Conservation (phyloP, 805 yeast genomes). For the Jamesozyma piceae region DNA sequence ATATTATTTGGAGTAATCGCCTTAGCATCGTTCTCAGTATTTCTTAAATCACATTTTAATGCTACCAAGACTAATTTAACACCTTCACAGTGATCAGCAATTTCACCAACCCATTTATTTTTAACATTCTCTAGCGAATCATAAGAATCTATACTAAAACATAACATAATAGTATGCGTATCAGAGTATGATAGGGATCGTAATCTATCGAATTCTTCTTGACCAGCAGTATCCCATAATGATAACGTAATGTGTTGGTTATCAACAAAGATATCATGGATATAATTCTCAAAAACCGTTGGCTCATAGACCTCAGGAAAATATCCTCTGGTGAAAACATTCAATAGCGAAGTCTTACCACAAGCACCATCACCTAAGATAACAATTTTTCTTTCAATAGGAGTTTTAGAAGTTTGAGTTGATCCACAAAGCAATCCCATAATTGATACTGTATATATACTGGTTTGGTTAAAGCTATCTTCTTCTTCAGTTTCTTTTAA, state of each 20-base stretch:
- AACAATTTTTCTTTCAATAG: slow-evolving; percentile 84
- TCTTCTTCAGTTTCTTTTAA: neutral
- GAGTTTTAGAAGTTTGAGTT: slow-evolving; percentile 21
- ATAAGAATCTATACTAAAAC: slow-evolving; percentile 87
- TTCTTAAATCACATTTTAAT: slow-evolving; percentile 84
- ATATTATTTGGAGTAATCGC: slow-evolving; percentile 23
- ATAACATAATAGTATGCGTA: slow-evolving; percentile 93
- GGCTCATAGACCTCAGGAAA: slow-evolving; percentile 98
- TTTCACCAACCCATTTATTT: slow-evolving; percentile 94
- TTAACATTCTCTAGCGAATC: slow-evolving; percentile 94
- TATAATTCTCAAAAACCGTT: slow-evolving; percentile 93
- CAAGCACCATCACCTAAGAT: slow-evolving; percentile 97
- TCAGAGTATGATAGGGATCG: slow-evolving; percentile 89
- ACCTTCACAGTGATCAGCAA: slow-evolving; percentile 93
- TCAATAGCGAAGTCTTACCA: slow-evolving; percentile 90
- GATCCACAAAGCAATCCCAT: slow-evolving; percentile 27
- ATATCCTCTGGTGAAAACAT: slow-evolving; percentile 93
- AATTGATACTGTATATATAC: neutral
- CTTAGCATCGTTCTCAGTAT: slow-evolving; percentile 44
- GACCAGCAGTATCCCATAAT: slow-evolving; percentile 98
- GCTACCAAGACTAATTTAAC: slow-evolving; percentile 91
- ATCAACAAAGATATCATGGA: slow-evolving; percentile 92
- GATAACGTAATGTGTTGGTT: slow-evolving; percentile 87
- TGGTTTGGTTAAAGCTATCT: too few species aligned
- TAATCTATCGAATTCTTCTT: slow-evolving; percentile 92